phyloP scores from a whole-genome alignment of 768 basidiomycete genomes.

The Fomitopsis serialis region DNA sequence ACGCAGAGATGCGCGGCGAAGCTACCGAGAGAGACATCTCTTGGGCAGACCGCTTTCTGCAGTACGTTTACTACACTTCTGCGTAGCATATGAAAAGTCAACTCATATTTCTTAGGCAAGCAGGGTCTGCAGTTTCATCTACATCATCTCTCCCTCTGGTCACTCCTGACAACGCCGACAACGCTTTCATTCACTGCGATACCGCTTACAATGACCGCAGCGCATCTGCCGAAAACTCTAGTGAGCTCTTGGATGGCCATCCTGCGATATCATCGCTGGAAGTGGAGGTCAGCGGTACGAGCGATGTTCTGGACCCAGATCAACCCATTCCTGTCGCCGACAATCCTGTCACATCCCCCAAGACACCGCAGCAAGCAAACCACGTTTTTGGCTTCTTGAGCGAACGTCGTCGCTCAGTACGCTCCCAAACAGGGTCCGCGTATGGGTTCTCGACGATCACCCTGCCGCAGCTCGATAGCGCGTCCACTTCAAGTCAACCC shows the following conservation, averaged over 20 bases:
- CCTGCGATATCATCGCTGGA: constrained; percentile 68
- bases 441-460: not conserved
- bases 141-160: constrained; percentile 44
- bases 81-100: not conserved
- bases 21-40: constrained; percentile 68
- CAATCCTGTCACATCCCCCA: constrained; percentile 25
- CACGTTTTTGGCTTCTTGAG: constrained; percentile 73
- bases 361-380: constrained; percentile 63
- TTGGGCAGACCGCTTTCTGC: constrained; percentile 75
- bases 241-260: constrained; percentile 2
- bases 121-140: constrained; percentile 30
- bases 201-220: not conserved
- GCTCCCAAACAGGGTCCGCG: not conserved
- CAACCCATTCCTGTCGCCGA: constrained; percentile 6
- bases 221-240: not conserved
- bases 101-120: constrained; percentile 31
- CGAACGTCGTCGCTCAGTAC: constrained; percentile 34
- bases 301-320: constrained; percentile 31
- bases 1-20: constrained; percentile 36
- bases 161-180: constrained; percentile 40
- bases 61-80: constrained; percentile 34
- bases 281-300: constrained; percentile 58
- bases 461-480: not conserved
- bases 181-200: constrained; percentile 30
- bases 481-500: not conserved